Base-by-base conservation (phyloP, 441 rosid genomes). In the Dalechampia spathulata region DNA sequence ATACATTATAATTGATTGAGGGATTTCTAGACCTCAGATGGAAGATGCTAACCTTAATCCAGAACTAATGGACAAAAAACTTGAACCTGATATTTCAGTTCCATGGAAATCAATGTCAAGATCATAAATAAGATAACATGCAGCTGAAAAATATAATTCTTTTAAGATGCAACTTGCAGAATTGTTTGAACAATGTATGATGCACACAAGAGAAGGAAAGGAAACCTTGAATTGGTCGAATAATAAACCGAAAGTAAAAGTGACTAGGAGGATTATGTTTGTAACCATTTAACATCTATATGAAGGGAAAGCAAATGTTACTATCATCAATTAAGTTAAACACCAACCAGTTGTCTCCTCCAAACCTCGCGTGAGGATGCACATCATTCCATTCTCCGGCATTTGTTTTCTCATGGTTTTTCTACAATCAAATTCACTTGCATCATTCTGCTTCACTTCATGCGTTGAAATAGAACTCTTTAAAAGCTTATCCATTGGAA, bases 291-390 rank as follows among this genome's bases (percentile, higher is more conserved):
- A 44, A 19, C 27, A 40, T 11, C 12, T 3, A 17, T 25, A 19
- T 27, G 22, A 21, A 17, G 15, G 42, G 32, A 37, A 2, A 3
- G 45, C 27, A 52, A 32, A 23, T 25, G 40, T 20, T 27, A 2
- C 6, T 44, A 38, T 27, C 7, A 56, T 45, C 34, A 32, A 12
- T 61, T 12, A 3, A 66, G 57, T 30, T 10, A 27, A 60, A 40
- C 40, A 67, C 91, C 64, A 75, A 91, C 98, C 90, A 12, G 78
- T 57, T 52, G 80, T 70, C 72, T 79, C 82, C 57, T 76, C 78
- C 45, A 76, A 44, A 55, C 83, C 89, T 52, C 69, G 75, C 1
- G 78, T 68, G 47, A 68, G 68, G 60, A 72, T 57, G 49, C 46
- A 62, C 67, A 48, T 55, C 54, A 72, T 61, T 57, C 72, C 79